phyloP scores from a whole-genome alignment of 139 green algal genomes.

The Chloropicon primus region DNA sequence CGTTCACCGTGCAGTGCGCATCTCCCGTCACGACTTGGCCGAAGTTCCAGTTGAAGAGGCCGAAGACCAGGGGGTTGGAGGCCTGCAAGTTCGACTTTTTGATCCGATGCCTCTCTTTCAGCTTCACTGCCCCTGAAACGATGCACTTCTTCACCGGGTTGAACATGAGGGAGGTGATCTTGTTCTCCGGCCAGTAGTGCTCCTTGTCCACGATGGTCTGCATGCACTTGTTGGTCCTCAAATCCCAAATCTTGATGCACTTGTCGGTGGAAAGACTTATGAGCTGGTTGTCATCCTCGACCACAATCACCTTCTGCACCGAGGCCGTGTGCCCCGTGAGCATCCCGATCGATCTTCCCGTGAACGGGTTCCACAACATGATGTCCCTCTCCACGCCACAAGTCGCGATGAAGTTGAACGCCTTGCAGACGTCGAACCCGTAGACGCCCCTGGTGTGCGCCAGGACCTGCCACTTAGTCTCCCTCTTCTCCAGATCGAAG shows the following conservation, averaged over 20 bases:
- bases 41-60: slow-evolving; percentile 34
- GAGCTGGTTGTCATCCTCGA: slow-evolving; percentile 54
- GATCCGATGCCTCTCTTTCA: background rate
- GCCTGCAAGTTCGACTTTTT: slow-evolving; percentile 1
- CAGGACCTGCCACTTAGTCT: slow-evolving; percentile 36
- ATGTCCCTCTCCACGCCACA: slow-evolving; percentile 61
- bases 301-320: slow-evolving; percentile 44
- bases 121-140: slow-evolving; percentile 17
- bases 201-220: slow-evolving; percentile 46
- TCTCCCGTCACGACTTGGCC: slow-evolving; percentile 12
- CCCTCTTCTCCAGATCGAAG: slow-evolving; percentile 24
- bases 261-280: slow-evolving; percentile 45
- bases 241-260: slow-evolving; percentile 59
- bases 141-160: slow-evolving; percentile 14
- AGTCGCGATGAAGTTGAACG: slow-evolving; percentile 59
- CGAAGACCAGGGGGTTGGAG: slow-evolving; percentile 16
- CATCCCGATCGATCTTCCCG: slow-evolving; percentile 31
- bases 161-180: slow-evolving; percentile 23
- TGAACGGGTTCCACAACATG: slow-evolving; percentile 66
- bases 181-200: slow-evolving; percentile 29
- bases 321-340: slow-evolving; percentile 47
- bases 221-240: slow-evolving; percentile 54
- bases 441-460: slow-evolving; percentile 55
- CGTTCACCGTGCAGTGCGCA: slow-evolving; percentile 2
- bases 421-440: slow-evolving; percentile 51